Conservation (phyloP, 225 moss, liverwort and hornwort species). For the Physcomitrellopsis africana region DNA sequence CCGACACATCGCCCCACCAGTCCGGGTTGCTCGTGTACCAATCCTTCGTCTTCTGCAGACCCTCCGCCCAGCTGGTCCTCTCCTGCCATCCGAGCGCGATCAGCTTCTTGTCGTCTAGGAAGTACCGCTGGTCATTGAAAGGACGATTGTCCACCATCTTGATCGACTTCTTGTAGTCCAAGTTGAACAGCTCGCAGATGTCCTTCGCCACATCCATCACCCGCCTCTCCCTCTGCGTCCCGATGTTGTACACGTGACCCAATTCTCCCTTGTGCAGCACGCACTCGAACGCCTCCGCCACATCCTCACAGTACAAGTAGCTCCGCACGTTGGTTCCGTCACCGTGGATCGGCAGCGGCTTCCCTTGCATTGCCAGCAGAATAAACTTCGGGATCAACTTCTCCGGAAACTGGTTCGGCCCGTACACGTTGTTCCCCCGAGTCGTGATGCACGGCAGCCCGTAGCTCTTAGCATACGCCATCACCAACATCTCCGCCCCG, state of each 20-base stretch:
- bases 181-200: constrained; percentile 42
- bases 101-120: constrained; percentile 49
- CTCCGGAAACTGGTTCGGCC: constrained; percentile 48
- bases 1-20: constrained; percentile 55
- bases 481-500: constrained; percentile 53
- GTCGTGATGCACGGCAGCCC: constrained; percentile 45
- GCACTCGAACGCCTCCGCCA: constrained; percentile 54
- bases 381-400: constrained; percentile 55
- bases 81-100: constrained; percentile 46
- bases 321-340: constrained; percentile 45
- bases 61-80: constrained; percentile 39
- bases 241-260: constrained; percentile 51
- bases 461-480: constrained; percentile 47
- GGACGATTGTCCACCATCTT: constrained; percentile 54
- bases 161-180: constrained; percentile 35
- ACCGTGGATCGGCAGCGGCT: constrained; percentile 47
- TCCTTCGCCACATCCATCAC: constrained; percentile 48
- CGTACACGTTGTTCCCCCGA: constrained; percentile 52
- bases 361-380: constrained; percentile 42
- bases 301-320: constrained; percentile 51
- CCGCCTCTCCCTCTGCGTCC: constrained; percentile 45
- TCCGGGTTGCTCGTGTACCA: constrained; percentile 41
- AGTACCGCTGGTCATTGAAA: constrained; percentile 55
- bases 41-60: constrained; percentile 42
- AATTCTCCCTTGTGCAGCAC: constrained; percentile 41